Base-by-base conservation (phyloP, 2,329 filamentous ascomycete genomes). In the Aspergillus novofumigatus region DNA sequence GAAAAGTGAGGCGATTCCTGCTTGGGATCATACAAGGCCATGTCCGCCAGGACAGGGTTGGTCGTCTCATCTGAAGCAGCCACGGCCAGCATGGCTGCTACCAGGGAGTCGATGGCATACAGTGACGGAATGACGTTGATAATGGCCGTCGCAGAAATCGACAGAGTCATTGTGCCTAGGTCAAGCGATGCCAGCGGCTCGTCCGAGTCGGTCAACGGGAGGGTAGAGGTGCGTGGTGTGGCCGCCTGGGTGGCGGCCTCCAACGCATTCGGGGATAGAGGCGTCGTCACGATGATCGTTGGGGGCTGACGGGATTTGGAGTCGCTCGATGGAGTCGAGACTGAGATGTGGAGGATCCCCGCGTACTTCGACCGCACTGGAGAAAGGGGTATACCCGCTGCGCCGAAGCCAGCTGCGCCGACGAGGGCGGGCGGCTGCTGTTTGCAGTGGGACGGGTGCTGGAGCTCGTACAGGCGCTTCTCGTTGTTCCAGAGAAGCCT, bases 71-170 rank as follows among this genome's bases (percentile, higher is more conserved):
- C 78, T 1, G 76, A 74, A 53, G 78, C 69, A 0, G 77, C 77
- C 17, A 80, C 73, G 2, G 76, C 72, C 20, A 81, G 63, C 7
- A 80, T 68, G 4, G 78, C 74, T 1, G 77, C 74, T 48, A 81
- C 66, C 11, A 80, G 63, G 4, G 77, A 76, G 59, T 81, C 79
- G 38, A 81, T 75, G 7, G 76, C 75, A 57, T 80, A 80, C 29
- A 80, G 63, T 6, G 77, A 79, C 1, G 77, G 76, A 8, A 80
- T 74, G 0, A 71, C 73, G 6, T 70, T 66, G 2, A 72, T 68
- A 9, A 80, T 77, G 1, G 71, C 66, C 3, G 70, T 69, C 1
- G 77, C 71, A 21, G 73, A 73, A 41, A 81, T 72, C 1, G 72
- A 72, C 0, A 79, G 65, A 0, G 70, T 74, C 56, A 72, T 69